phyloP scores from a whole-genome alignment of 2,329 filamentous ascomycete genomes.

The Aotearoamyces nothofagi region DNA sequence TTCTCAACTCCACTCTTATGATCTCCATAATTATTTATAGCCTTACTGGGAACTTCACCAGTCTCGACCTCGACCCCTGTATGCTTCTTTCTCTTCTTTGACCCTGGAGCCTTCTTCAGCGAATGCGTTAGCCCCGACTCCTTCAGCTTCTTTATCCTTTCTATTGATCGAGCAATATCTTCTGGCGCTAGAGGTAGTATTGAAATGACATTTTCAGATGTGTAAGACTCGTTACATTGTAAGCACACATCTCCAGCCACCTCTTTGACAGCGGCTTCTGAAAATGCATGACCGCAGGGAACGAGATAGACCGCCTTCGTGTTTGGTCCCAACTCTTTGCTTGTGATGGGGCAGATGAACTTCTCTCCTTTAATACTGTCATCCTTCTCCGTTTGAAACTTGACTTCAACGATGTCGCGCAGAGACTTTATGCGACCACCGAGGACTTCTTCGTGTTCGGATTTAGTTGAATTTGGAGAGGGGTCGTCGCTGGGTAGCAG shows the following conservation, averaged over 20 bases:
- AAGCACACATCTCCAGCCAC: conserved; percentile 49
- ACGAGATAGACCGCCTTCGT: conserved; percentile 79
- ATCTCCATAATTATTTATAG: conserved; percentile 6
- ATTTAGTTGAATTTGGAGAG: conserved; percentile 22
- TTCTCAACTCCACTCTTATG: conserved; percentile 16
- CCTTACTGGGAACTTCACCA: background rate
- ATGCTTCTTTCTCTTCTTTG: conserved; percentile 60
- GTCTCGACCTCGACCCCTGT: conserved; percentile 9
- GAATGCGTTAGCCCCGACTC: conserved; percentile 68
- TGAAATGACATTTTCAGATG: conserved; percentile 61
- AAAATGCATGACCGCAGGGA: conserved; percentile 90
- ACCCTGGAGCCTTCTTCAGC: conserved; percentile 60
- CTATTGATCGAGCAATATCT: conserved; percentile 53
- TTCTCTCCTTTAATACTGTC: conserved; percentile 30
- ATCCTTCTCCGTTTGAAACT: conserved; percentile 40
- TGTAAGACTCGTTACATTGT: conserved; percentile 65
- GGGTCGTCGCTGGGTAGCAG: conserved; percentile 39
- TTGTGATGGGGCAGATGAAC: conserved; percentile 77
- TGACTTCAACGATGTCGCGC: conserved; percentile 76
- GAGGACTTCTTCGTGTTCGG: conserved; percentile 45
- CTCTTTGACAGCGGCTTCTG: conserved; percentile 71
- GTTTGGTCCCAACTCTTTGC: conserved; percentile 67
- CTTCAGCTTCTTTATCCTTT: conserved; percentile 52
- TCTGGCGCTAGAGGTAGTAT: conserved; percentile 58
- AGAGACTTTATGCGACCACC: conserved; percentile 57